A percentile compares a stretch with the other conserved stretches of the same genome.
These are phyloP conservation scores for Coemansia sp. DNA, from an alignment of 192 early-diverging fungal genomes.

Conservation along the genomic window DNA sequence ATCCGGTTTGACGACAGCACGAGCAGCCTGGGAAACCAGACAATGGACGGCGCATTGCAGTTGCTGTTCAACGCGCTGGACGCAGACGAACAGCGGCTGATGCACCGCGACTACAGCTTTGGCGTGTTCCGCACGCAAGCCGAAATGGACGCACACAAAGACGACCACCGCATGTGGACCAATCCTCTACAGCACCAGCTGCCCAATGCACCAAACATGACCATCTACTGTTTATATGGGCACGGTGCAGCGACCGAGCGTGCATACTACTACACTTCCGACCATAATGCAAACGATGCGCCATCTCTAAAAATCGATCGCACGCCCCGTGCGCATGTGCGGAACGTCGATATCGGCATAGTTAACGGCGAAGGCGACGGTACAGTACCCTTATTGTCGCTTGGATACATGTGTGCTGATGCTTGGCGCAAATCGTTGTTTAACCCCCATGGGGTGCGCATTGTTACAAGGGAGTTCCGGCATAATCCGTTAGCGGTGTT, in stretches of 20 bases:
- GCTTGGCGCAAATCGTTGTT: slow-evolving; percentile 82
- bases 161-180: slow-evolving; percentile 69
- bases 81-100: slow-evolving; percentile 50
- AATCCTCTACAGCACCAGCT: slow-evolving; percentile 76
- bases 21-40: slow-evolving; percentile 26
- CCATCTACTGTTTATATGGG: slow-evolving; percentile 83
- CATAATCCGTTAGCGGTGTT: slow-evolving; percentile 59
- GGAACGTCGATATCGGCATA: slow-evolving; percentile 61
- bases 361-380: slow-evolving; percentile 79
- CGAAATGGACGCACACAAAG: slow-evolving; percentile 60
- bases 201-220: slow-evolving; percentile 70
- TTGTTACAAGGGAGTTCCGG: slow-evolving; percentile 72
- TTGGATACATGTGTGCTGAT: slow-evolving; percentile 84
- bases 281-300: slow-evolving; percentile 11
- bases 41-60: slow-evolving; percentile 52
- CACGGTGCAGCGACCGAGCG: slow-evolving; percentile 77
- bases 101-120: slow-evolving; percentile 65
- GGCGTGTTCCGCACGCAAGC: slow-evolving; percentile 60
- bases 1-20: slow-evolving; percentile 50
- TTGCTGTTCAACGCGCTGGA: slow-evolving; percentile 60
- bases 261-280: slow-evolving; percentile 73
- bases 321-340: slow-evolving; percentile 30
- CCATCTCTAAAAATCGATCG: slow-evolving; percentile 38
- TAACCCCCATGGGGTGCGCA: slow-evolving; percentile 72
- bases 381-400: slow-evolving; percentile 82